Percentiles rank a stretch among this genome's conserved stretches.
These are phyloP conservation scores for Gorgonomyces haynaldii DNA, from an alignment of 192 early-diverging fungal genomes.

Conservation along the genomic window DNA sequence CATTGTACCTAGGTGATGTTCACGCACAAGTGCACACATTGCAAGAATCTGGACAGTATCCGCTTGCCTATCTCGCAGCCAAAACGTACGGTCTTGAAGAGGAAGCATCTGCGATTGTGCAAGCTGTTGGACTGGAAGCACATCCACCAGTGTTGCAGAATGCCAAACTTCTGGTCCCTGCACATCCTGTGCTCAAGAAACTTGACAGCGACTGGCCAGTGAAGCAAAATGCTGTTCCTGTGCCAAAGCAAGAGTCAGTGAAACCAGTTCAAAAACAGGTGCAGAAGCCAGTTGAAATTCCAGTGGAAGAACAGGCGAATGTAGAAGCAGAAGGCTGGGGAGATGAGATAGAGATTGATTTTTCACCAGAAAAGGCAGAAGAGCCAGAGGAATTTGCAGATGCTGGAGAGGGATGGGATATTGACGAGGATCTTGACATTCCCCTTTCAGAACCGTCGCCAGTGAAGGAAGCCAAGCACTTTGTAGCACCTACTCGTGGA, in stretches of 20 bases:
- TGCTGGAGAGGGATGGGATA: conserved; percentile 73
- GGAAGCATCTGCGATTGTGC: conserved; percentile 73
- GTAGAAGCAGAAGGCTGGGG: conserved; percentile 39
- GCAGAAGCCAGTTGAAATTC: conserved; percentile 24
- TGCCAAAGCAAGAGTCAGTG: conserved; percentile 6
- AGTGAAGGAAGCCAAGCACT: conserved; percentile 39
- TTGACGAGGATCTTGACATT: conserved; percentile 68
- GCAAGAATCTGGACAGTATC: conserved; percentile 75
- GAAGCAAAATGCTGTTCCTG: neutral
- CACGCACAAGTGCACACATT: conserved; percentile 80
- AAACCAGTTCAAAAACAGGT: conserved; percentile 7
- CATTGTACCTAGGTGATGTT: conserved; percentile 81
- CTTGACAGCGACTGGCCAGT: conserved; percentile 90
- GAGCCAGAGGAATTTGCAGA: conserved; percentile 27
- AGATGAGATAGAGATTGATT: conserved; percentile 16
- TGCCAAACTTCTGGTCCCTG: conserved; percentile 50
- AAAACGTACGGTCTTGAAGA: conserved; percentile 79
- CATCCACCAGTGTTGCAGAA: conserved; percentile 40
- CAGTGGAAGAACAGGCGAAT: too few relatives aligned
- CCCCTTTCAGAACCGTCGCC: conserved; percentile 55
- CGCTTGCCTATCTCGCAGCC: conserved; percentile 87
- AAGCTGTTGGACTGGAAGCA: conserved; percentile 48
- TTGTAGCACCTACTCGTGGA: conserved; percentile 66
- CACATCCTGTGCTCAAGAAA: conserved; percentile 59
- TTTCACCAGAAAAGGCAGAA: conserved; percentile 28